These are phyloP conservation scores for Penicillium sp. DNA, from an alignment of 2,329 filamentous ascomycete species.

Conservation along the genomic window DNA sequence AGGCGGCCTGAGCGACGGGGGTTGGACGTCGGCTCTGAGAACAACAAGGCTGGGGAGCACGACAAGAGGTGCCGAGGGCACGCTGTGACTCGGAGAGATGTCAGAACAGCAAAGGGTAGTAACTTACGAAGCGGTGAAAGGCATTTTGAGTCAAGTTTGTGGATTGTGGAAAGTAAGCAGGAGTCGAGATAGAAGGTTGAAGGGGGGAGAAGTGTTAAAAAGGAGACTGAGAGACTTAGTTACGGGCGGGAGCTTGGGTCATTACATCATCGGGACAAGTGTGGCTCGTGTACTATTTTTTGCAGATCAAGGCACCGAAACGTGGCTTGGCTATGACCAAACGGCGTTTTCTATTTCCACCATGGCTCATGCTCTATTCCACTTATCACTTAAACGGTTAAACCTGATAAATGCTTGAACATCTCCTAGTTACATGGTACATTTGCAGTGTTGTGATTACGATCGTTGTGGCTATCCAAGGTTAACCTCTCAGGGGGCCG, in stretches of 20 bases:
- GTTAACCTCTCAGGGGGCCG: neutral
- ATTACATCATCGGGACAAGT: conserved; percentile 34
- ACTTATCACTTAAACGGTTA: too few relatives aligned
- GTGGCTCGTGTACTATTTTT: conserved; percentile 8
- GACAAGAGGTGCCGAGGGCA: neutral
- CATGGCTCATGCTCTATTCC: too few relatives aligned
- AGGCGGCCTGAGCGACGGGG: neutral
- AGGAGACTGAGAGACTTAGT: conserved; percentile 51
- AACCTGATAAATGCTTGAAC: neutral
- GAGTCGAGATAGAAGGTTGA: conserved; percentile 1
- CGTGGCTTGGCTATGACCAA: conserved; percentile 3
- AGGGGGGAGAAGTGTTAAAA: conserved; percentile 30
- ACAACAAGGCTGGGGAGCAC: too few relatives aligned
- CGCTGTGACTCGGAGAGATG: neutral
- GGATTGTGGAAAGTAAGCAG: neutral
- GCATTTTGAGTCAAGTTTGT: conserved; percentile 42
- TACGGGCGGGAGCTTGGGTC: conserved; percentile 49
- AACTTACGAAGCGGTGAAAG: conserved; percentile 51
- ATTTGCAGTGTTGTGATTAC: neutral
- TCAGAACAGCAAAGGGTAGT: neutral
- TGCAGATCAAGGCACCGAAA: neutral
- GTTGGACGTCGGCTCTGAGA: neutral
- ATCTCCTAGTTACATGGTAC: neutral
- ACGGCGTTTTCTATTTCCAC: neutral
- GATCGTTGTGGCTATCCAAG: neutral